phyloP scores from a whole-genome alignment of 2,329 filamentous ascomycete species.

The Beauveria caledonica region DNA sequence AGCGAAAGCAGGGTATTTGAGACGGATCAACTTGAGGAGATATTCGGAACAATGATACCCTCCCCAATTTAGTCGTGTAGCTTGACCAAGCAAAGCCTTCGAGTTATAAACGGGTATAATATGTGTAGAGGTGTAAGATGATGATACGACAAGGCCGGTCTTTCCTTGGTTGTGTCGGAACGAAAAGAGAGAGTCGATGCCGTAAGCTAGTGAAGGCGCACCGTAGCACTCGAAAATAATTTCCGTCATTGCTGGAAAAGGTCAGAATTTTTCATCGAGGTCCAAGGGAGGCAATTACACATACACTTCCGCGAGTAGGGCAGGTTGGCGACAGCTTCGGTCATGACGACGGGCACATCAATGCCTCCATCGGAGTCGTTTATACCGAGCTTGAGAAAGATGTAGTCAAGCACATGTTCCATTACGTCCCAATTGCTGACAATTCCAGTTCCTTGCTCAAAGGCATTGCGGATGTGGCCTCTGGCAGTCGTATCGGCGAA shows the following conservation, averaged over 20 bases:
- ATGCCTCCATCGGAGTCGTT: conserved; percentile 66
- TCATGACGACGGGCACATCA: conserved; percentile 87
- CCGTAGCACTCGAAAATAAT: conserved; percentile 95
- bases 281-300: conserved; percentile 24
- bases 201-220: conserved; percentile 83
- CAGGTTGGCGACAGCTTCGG: conserved; percentile 86
- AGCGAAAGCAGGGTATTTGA: conserved; percentile 88
- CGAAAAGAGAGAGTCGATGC: conserved; percentile 93
- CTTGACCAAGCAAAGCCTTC: conserved; percentile 76
- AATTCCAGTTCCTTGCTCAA: conserved; percentile 83
- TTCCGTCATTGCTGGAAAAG: conserved; percentile 75
- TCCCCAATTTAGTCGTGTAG: conserved; percentile 90
- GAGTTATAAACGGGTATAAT: conserved; percentile 86
- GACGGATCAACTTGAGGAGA: conserved; percentile 74
- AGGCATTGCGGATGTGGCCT: conserved; percentile 82
- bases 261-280: not conserved
- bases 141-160: conserved; percentile 83
- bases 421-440: conserved; percentile 97
- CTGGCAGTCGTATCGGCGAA: conserved; percentile 90
- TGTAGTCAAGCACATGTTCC: conserved; percentile 89
- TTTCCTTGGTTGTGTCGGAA: conserved; percentile 86
- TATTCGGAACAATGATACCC: conserved; percentile 87
- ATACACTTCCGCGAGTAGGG: conserved; percentile 80
- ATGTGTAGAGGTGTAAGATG: conserved; percentile 89
- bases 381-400: conserved; percentile 88